Evolutionary conservation across 768 basidiomycete genomes (phyloP).

Genomic region (Amanita brunnescens): DNA sequence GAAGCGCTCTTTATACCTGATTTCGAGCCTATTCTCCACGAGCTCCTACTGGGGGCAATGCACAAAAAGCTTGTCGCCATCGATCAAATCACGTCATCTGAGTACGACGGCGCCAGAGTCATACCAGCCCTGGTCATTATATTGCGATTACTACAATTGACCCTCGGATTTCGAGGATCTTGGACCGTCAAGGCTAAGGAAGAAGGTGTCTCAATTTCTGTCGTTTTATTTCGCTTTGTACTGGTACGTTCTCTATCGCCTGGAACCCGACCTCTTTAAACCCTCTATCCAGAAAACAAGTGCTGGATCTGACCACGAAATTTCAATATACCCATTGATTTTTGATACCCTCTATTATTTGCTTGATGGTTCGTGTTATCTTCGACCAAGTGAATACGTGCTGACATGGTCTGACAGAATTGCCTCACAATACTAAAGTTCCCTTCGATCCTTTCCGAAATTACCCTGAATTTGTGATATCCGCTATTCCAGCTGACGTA

Average conservation of each 20-base stretch:
- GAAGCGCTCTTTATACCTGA: constrained; percentile 31
- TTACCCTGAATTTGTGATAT: constrained; percentile 44
- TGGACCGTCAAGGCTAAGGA: constrained; percentile 50
- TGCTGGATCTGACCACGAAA: constrained; percentile 42
- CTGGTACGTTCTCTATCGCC: constrained; percentile 32
- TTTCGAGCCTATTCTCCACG: constrained; percentile 49
- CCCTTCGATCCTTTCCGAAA: constrained; percentile 53
- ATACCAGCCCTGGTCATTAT: constrained; percentile 39
- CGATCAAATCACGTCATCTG: constrained; percentile 10
- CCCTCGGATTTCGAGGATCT: constrained; percentile 50
- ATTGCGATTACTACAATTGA: constrained; percentile 63
- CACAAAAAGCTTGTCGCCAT: constrained; percentile 34
- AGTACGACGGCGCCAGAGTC: background rate
- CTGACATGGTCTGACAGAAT: constrained; percentile 34
- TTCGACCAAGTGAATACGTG: background rate
- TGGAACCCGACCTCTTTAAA: background rate
- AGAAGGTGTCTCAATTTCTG: constrained; percentile 31
- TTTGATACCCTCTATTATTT: constrained; percentile 69
- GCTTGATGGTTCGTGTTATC: constrained; percentile 49
- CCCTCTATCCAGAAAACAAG: constrained; percentile 39
- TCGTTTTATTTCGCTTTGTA: constrained; percentile 38
- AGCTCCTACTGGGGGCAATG: constrained; percentile 46
- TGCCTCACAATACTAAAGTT: constrained; percentile 49
- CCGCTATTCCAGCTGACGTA: constrained; percentile 45
- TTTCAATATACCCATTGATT: constrained; percentile 53